A percentile compares a stretch with the other conserved stretches of the same genome.
Evolutionary conservation across 176 grass and related monocot genomes (phyloP).

Genomic region (Elymus sibiricus): DNA sequence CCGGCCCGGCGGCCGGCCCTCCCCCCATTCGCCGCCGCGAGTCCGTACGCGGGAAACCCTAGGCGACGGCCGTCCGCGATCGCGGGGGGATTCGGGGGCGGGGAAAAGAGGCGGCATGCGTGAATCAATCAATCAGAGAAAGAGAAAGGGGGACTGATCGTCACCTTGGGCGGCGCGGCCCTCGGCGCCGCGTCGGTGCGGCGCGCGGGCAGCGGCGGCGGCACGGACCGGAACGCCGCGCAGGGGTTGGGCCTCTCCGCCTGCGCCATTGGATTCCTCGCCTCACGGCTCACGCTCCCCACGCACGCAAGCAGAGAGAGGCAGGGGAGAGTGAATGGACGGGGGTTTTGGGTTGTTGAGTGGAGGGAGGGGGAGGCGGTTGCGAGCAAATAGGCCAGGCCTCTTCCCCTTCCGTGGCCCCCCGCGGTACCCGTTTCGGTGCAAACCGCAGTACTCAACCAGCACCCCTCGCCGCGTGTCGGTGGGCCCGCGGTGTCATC

Average conservation of each 20-base stretch:
- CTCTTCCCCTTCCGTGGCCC: background rate
- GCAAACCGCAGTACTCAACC: background rate
- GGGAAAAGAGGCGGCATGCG: background rate
- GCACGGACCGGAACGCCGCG: background rate
- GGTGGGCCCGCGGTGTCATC: background rate
- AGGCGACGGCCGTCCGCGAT: background rate
- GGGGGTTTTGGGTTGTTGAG: constrained; percentile 13
- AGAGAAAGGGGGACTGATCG: background rate
- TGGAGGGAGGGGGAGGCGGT: background rate
- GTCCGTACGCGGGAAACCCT: background rate
- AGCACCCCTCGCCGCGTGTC: background rate
- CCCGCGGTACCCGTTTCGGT: background rate
- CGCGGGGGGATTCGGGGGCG: background rate
- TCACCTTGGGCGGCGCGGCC: constrained; percentile 32
- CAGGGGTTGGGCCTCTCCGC: background rate
- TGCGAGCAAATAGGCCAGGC: background rate
- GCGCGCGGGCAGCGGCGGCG: background rate
- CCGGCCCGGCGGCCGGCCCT: background rate
- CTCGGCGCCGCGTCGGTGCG: background rate
- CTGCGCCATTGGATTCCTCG: constrained; percentile 25
- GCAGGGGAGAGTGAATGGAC: background rate
- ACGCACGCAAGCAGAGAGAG: background rate
- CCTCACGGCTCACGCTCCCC: background rate
- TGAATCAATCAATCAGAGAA: no score
- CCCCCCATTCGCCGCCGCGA: background rate